These are phyloP conservation scores for Vanilla planifolia DNA, from an alignment of 106 monocot species.

Conservation along the genomic window DNA sequence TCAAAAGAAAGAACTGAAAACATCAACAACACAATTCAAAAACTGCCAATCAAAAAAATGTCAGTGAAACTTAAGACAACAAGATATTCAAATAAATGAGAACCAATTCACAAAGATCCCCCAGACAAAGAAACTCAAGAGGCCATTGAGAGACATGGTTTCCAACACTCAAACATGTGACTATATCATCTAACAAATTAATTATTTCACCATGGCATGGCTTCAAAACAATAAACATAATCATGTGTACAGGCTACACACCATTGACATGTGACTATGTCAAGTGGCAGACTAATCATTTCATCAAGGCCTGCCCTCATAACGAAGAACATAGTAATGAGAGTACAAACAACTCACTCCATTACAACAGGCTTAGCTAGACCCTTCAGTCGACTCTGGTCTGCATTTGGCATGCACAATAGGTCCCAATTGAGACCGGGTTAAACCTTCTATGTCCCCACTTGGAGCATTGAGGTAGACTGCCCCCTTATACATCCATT, in stretches of 20 bases:
- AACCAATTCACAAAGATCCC: background rate
- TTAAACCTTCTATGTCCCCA: slow-evolving; percentile 53
- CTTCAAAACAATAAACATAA: too few species aligned
- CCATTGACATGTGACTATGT: background rate
- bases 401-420: slow-evolving; percentile 94
- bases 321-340: background rate
- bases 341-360: slow-evolving; percentile 29
- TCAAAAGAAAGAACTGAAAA: too few species aligned
- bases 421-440: slow-evolving; percentile 60
- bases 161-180: background rate
- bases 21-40: too few species aligned
- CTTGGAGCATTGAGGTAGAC: slow-evolving; percentile 82
- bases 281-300: background rate
- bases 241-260: too few species aligned
- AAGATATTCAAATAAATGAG: background rate
- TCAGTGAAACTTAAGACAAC: slow-evolving; percentile 1
- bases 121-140: background rate
- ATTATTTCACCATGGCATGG: too few species aligned
- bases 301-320: background rate
- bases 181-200: too few species aligned
- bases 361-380: slow-evolving; percentile 25
- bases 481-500: slow-evolving; percentile 97
- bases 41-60: background rate
- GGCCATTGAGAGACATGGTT: background rate
- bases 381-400: slow-evolving; percentile 46